Percentiles rank a stretch among this genome's conserved stretches.
These are phyloP conservation scores for Aspergillus novoparasiticus DNA, from an alignment of 2,329 filamentous ascomycete species.

Conservation along the genomic window DNA sequence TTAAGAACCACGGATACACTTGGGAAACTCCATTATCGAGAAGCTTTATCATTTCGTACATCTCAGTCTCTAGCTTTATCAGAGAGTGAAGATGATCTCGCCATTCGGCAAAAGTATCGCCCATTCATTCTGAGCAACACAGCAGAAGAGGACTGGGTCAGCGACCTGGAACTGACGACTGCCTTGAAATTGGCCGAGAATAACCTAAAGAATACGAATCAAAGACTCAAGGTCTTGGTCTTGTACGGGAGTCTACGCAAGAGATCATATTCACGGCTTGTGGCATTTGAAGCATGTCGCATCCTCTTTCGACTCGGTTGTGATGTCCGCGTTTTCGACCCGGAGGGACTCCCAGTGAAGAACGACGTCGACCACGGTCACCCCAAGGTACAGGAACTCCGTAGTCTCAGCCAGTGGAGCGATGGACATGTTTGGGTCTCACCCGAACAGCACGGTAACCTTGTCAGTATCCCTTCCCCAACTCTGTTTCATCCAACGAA, in stretches of 20 bases:
- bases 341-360: slow-evolving; percentile 61
- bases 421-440: slow-evolving; percentile 68
- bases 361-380: slow-evolving; percentile 62
- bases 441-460: slow-evolving; percentile 68
- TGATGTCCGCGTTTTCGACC: slow-evolving; percentile 66
- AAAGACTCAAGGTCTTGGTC: slow-evolving; percentile 59
- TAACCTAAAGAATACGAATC: slow-evolving; percentile 43
- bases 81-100: slow-evolving; percentile 49
- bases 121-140: slow-evolving; percentile 56
- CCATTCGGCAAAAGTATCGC: slow-evolving; percentile 54
- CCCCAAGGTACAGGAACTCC: slow-evolving; percentile 64
- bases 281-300: slow-evolving; percentile 62
- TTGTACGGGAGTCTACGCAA: slow-evolving; percentile 62
- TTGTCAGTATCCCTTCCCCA: slow-evolving; percentile 44
- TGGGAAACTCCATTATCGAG: neutral
- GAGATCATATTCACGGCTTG: slow-evolving; percentile 61
- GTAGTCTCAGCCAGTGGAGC: slow-evolving; percentile 63
- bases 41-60: no score
- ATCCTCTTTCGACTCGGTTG: slow-evolving; percentile 67
- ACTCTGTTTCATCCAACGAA: no score
- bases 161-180: slow-evolving; percentile 57
- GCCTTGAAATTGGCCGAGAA: slow-evolving; percentile 54
- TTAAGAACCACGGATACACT: neutral
- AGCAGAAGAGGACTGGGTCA: slow-evolving; percentile 57
- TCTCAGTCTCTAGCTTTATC: slow-evolving; percentile 12